Base-by-base conservation (phyloP, 129 eudicot species). In the Pulicaria dysenterica region DNA sequence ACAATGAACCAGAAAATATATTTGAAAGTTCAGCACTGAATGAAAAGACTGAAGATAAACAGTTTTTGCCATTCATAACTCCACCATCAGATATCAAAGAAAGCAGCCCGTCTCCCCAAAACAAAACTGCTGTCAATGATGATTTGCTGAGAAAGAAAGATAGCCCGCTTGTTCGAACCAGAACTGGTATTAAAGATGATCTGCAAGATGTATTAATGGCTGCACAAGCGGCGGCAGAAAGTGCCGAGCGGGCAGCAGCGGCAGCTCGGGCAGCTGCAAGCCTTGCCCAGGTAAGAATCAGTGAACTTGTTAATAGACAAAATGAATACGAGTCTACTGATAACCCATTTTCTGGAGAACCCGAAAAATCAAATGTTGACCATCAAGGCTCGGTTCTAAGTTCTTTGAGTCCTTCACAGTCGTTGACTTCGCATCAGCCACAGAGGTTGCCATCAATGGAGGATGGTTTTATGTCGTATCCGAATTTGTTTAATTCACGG, bases 201-300 rank as follows among this genome's bases (percentile, higher is more conserved):
- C 74, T 93, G 69, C 86, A 83, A 43, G 96, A 89, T 58, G 86
- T 93, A 34, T 55, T 89, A 77, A 86, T 84, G 10, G 95, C 96
- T 64, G 98, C 98, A 12, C 79, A 53, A 75, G 92, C 95, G 4
- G 98, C 98, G 34, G 96, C 96, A 12, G 95, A 87, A 38, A 66
- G 88, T 17, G 98, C 98, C 17, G 96, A 93, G 62, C 86, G 90
- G 45, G 98, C 98, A 0, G 98, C 98, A 0, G 79, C 96, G 4
- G 90, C 95, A 62, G 96, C 96, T 11, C 84, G 96, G 56, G 76
- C 91, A 17, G 98, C 96, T 5, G 96, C 98, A 13, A 93, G 85
- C 70, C 85, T 93, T 58, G 96, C 96, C 47, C 83, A 87, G 69
- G 45, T 85, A 31, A 83, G 95, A 64, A 87, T 93, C 31, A 82